Percentiles rank a stretch among this genome's conserved stretches.
phyloP scores from a whole-genome alignment of 352 stramenopile species.

The Hyaloperonospora arabidopsidis region DNA sequence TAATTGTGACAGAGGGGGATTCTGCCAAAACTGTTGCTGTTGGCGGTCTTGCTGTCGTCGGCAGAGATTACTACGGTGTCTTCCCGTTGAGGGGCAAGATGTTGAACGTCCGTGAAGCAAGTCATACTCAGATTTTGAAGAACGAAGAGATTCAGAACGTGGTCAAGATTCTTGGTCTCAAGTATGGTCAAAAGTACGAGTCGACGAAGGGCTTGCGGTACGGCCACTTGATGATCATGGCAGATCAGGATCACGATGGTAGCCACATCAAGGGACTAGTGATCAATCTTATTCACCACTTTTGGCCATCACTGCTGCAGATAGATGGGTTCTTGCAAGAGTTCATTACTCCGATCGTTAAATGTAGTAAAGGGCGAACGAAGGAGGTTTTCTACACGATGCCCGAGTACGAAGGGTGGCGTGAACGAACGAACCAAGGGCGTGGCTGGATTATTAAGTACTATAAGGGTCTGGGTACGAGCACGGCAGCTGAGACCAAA shows the following conservation, averaged over 20 bases:
- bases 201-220: conserved; percentile 89
- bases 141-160: conserved; percentile 97
- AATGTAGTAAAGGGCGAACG: conserved; percentile 87
- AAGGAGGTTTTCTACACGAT: conserved; percentile 94
- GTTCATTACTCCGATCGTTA: conserved; percentile 97
- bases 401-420: conserved; percentile 94
- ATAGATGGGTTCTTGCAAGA: conserved; percentile 88
- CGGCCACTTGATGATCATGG: conserved; percentile 98
- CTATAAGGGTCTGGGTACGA: conserved; percentile 99
- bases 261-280: conserved; percentile 98
- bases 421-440: conserved; percentile 77
- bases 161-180: conserved; percentile 94
- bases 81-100: conserved; percentile 97
- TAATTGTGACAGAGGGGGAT: conserved; percentile 99
- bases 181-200: conserved; percentile 92
- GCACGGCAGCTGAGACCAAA: conserved; percentile 92
- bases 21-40: conserved; percentile 97
- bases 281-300: conserved; percentile 98
- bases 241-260: conserved; percentile 98
- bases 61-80: conserved; percentile 94
- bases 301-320: conserved; percentile 95
- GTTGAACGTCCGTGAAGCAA: conserved; percentile 99
- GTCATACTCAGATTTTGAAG: conserved; percentile 91
- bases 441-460: conserved; percentile 97
- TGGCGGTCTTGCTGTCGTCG: conserved; percentile 93